Evolutionary conservation across 306 rosid genomes (phyloP).

Genomic region (Lotus japonicus): DNA sequence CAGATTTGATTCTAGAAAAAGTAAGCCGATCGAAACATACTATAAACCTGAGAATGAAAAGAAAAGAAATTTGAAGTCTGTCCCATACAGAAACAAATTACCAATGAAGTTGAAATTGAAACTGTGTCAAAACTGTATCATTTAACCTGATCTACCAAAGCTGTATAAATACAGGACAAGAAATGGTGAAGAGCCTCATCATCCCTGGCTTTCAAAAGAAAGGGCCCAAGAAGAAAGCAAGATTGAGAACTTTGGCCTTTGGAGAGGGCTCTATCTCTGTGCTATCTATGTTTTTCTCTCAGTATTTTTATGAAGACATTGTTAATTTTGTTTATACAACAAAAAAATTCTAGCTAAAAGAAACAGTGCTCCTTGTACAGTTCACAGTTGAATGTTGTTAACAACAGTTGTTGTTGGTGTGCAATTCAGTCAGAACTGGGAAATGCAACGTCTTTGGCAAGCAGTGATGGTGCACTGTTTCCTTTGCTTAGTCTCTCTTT

Average conservation of each 20-base stretch:
- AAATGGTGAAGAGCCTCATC: conserved; percentile 51
- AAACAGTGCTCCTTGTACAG: conserved; percentile 1
- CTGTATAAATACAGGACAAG: background rate
- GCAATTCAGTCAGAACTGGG: conserved; percentile 58
- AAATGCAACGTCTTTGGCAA: conserved; percentile 78
- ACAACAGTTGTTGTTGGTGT: background rate
- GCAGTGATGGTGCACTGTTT: conserved; percentile 41
- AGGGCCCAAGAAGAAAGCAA: conserved; percentile 45
- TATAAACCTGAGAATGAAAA: too few relatives aligned
- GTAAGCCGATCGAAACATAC: too few relatives aligned
- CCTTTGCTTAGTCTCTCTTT: conserved; percentile 54
- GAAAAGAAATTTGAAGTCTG: too few relatives aligned
- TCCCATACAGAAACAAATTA: background rate
- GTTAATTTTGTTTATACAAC: conserved; percentile 8
- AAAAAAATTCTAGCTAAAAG: conserved; percentile 27
- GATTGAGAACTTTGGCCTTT: conserved; percentile 38
- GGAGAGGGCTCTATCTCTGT: conserved; percentile 66
- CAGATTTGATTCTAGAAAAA: too few relatives aligned
- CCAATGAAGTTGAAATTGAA: background rate
- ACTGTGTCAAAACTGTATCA: conserved; percentile 1
- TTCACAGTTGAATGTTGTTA: background rate
- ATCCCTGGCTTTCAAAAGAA: conserved; percentile 42
- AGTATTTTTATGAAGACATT: conserved; percentile 23
- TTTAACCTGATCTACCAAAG: conserved; percentile 2
- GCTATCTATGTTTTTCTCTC: too few relatives aligned